Percentiles rank a stretch among this genome's conserved stretches.
phyloP scores from a whole-genome alignment of 169 alveolate species.

The Cytauxzoon felis region DNA sequence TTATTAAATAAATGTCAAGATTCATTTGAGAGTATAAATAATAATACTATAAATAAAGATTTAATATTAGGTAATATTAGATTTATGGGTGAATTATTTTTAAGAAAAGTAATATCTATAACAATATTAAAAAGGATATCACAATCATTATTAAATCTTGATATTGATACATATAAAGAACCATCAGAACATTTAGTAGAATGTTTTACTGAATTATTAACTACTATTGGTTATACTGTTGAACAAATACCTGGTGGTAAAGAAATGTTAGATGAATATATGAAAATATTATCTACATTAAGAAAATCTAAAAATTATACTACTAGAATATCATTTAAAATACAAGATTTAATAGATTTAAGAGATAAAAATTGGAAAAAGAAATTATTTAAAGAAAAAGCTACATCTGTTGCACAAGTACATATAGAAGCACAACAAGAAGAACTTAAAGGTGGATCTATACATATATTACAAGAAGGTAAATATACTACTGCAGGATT shows the following conservation, averaged over 20 bases:
- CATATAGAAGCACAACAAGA: conserved; percentile 80
- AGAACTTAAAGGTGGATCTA: conserved; percentile 82
- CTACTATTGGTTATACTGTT: conserved; percentile 81
- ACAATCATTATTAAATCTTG: conserved; percentile 69
- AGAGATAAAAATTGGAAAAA: conserved; percentile 81
- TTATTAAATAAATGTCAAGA: conserved; percentile 57
- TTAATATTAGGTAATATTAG: conserved; percentile 81
- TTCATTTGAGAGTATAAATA: conserved; percentile 44
- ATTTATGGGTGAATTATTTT: conserved; percentile 84
- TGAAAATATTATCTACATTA: conserved; percentile 74
- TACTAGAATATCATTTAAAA: conserved; percentile 77
- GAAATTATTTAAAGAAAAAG: conserved; percentile 83
- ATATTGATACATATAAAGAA: conserved; percentile 54
- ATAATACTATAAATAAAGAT: conserved; percentile 61
- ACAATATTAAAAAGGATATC: conserved; percentile 80
- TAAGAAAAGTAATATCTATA: conserved; percentile 78
- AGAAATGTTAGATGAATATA: conserved; percentile 80
- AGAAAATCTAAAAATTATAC: conserved; percentile 76
- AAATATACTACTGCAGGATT: conserved; percentile 80
- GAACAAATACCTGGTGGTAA: conserved; percentile 78
- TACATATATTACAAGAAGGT: conserved; percentile 83
- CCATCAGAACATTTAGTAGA: conserved; percentile 85
- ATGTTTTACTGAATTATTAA: conserved; percentile 78
- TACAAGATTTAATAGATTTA: conserved; percentile 82
- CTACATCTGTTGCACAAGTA: conserved; percentile 82